phyloP scores from a whole-genome alignment of 176 grass and related monocot species.

The Puccinellia tenuiflora region DNA sequence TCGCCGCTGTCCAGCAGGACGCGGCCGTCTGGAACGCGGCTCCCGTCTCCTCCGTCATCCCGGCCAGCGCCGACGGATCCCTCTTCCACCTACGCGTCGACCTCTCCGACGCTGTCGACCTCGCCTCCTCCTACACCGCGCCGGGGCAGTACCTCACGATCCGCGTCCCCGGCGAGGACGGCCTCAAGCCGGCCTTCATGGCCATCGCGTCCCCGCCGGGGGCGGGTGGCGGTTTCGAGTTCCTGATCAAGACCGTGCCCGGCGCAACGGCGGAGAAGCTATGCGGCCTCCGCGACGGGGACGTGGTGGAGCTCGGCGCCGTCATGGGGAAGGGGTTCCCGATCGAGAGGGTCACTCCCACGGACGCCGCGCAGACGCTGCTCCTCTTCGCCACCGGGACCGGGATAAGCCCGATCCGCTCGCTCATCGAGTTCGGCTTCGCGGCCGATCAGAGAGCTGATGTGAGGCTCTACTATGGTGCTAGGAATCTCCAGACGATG shows the following conservation, averaged over 20 bases:
- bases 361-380: constrained; percentile 39
- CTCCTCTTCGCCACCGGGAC: constrained; percentile 84
- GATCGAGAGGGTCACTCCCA: constrained; percentile 40
- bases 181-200: constrained; percentile 57
- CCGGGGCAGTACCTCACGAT: constrained; percentile 72
- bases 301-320: constrained; percentile 71
- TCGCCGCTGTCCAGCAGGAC: constrained; percentile 43
- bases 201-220: constrained; percentile 67
- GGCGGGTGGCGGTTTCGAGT: constrained; percentile 32
- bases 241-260: constrained; percentile 65
- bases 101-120: constrained; percentile 50
- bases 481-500: constrained; percentile 73
- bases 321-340: constrained; percentile 73
- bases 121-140: constrained; percentile 29
- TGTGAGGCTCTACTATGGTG: constrained; percentile 92
- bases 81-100: constrained; percentile 53
- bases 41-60: constrained; percentile 34
- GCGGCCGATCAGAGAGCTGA: constrained; percentile 61
- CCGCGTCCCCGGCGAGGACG: constrained; percentile 47
- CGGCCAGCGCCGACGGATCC: constrained; percentile 52
- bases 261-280: constrained; percentile 58
- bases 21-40: constrained; percentile 50
- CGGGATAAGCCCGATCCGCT: constrained; percentile 80
- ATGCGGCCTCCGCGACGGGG: constrained; percentile 51
- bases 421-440: constrained; percentile 79